phyloP scores from a whole-genome alignment of 2,329 filamentous ascomycete species.

The Clonostachys solani region DNA sequence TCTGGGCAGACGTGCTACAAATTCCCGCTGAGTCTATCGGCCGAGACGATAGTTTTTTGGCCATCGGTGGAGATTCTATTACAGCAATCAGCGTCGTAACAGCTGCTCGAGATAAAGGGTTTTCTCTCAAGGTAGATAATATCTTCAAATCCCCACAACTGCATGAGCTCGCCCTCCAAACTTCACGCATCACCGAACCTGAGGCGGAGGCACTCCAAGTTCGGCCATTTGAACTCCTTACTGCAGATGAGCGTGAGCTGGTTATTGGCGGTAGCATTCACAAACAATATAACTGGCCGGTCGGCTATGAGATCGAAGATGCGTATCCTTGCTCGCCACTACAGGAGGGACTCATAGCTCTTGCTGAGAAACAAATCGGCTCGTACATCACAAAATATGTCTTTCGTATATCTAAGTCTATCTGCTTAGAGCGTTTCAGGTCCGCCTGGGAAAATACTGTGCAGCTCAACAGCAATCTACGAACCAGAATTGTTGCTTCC shows the following conservation, averaged over 20 bases:
- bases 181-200: not conserved
- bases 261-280: not conserved
- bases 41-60: conserved; percentile 55
- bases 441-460: conserved; percentile 10
- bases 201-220: not conserved
- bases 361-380: conserved; percentile 15
- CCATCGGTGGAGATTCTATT: conserved; percentile 55
- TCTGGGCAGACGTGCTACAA: conserved; percentile 43
- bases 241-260: not conserved
- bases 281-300: not conserved
- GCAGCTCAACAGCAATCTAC: conserved; percentile 6
- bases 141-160: conserved; percentile 4
- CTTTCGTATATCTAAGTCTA: conserved; percentile 3
- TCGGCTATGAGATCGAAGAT: conserved; percentile 14
- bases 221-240: not conserved
- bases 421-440: conserved; percentile 7
- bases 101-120: not conserved
- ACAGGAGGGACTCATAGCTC: conserved; percentile 28
- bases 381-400: conserved; percentile 11
- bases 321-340: conserved; percentile 28
- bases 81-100: conserved; percentile 36
- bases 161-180: too few relatives aligned
- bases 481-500: conserved; percentile 11
- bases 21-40: conserved; percentile 41
- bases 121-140: conserved; percentile 1